Evolutionary conservation across 2,329 filamentous ascomycete species (phyloP), one percentile per base, ranked within the genome.

Genomic region (Curvularia sp.): DNA sequence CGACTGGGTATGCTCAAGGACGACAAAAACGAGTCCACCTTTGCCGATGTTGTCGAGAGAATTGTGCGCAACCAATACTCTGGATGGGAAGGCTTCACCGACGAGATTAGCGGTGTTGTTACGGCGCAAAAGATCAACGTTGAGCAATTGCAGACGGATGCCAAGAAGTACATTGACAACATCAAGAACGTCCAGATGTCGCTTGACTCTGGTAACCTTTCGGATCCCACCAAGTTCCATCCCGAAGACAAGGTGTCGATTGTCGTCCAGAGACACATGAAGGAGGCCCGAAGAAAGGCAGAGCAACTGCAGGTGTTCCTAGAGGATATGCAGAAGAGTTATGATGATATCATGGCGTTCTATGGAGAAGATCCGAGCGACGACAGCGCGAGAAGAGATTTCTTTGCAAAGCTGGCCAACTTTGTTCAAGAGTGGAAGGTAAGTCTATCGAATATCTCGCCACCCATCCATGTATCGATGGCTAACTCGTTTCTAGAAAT

Each of bases 1-100:
- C 88, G 95, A 55, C 83, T 99, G 55, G 93, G 90, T 61, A 98
- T 99, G 93, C 92, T 98, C 73, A 99, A 99, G 81, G 95, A 99
- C 75, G 93, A 97, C 82, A 97, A 97, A 85, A 99, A 99, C 78
- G 91, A 98, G 78, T 94, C 92, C 1, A 97, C 93, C 0, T 90
- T 99, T 74, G 93, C 94, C 56, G 95, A 99, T 78, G 86, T 98
- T 43, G 93, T 99, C 43, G 95, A 99, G 79, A 90, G 94, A 67
- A 97, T 97, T 67, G 94, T 98, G 57, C 90, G 95, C 64, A 95
- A 92, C 74, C 94, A 98, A 75, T 99, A 98, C 67, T 91, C 94
- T 2, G 92, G 97, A 77, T 98, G 93, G 91, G 93, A 97, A 78
- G 85, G 85, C 33, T 98, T 98, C 77, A 83, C 87, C 18, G 87